Evolutionary conservation across 129 eudicot species (phyloP).

Genomic region (Solidago caesia): DNA sequence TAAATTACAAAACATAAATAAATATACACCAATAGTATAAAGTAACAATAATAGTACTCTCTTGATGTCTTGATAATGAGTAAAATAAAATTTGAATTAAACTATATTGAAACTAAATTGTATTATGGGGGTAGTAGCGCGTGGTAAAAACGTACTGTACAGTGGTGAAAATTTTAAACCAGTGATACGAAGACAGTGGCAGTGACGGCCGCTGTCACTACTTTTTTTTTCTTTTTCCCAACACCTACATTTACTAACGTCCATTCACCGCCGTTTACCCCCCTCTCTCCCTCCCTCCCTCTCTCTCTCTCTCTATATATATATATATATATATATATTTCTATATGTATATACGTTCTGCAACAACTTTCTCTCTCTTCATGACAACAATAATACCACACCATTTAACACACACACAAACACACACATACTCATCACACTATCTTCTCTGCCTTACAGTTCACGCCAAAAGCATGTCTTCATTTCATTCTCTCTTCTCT

Average conservation of each 20-base stretch:
- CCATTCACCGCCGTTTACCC: constrained; percentile 73
- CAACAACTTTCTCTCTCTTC: constrained; percentile 45
- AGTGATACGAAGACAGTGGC: constrained; percentile 46
- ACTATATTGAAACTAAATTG: no score
- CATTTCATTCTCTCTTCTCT: constrained; percentile 21
- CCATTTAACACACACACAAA: constrained; percentile 1
- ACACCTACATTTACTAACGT: constrained; percentile 48
- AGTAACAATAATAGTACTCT: no score
- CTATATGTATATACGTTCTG: no score
- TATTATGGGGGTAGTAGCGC: neutral
- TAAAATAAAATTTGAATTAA: no score
- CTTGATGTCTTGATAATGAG: no score
- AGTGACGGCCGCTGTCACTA: constrained; percentile 67
- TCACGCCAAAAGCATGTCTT: constrained; percentile 98
- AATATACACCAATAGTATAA: no score
- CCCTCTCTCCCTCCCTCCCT: neutral
- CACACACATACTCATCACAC: neutral
- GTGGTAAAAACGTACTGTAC: neutral
- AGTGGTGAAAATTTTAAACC: constrained; percentile 24
- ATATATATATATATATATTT: neutral
- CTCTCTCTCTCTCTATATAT: neutral
- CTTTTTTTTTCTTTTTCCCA: constrained; percentile 22
- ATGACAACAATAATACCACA: constrained; percentile 27
- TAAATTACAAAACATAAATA: no score
- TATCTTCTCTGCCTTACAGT: constrained; percentile 46